Base-by-base conservation (phyloP, 352 stramenopile species). In the Phytophthora lateralis region DNA sequence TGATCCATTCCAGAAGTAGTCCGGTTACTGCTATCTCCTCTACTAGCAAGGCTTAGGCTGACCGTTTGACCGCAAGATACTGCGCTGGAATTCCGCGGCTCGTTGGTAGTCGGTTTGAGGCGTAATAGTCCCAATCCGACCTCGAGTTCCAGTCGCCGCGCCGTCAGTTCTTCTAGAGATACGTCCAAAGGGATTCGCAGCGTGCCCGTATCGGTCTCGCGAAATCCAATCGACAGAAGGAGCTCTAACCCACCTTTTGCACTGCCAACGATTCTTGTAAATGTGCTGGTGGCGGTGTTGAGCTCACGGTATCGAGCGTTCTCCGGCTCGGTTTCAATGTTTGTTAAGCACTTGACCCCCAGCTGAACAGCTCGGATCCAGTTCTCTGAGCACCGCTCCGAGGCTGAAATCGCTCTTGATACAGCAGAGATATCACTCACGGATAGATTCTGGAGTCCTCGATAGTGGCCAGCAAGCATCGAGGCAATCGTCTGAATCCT, bases 351-450 rank as follows among this genome's bases (percentile, higher is more conserved):
- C 18, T 84, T 71, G 0, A 73, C 24, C 1, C 53, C 71, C 0
- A 91, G 32, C 42, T 89, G 72, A 14, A 83, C 49, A 3, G 85
- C 64, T 8, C 69, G 63, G 4, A 54, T 55, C 80, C 79, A 89
- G 0, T 47, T 57, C 11, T 51, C 38, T 0, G 49, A 52, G 2
- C 53, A 64, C 14, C 45, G 38, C 34, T 65, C 57, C 3, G 54
- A 14, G 1, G 29, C n/a, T 1, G 47, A 46, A 43, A 89, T 53
- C 1, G 74, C 78, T 27, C 80, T 73, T 0, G 82, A 74, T 4
- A 89, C 71, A 3, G 78, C 71, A 15, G 67, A 75, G 9, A 91
- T 34, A 30, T 91, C 82, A 50, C 78, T 89, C 8, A 91, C 51
- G 7, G 51, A 53, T 0, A 71, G 48, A 11, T 63, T 73, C 6